A percentile compares a stretch with the other conserved stretches of the same genome.
These are phyloP conservation scores for Meredithiella fracta DNA, from an alignment of 2,329 filamentous ascomycete species.

Conservation along the genomic window DNA sequence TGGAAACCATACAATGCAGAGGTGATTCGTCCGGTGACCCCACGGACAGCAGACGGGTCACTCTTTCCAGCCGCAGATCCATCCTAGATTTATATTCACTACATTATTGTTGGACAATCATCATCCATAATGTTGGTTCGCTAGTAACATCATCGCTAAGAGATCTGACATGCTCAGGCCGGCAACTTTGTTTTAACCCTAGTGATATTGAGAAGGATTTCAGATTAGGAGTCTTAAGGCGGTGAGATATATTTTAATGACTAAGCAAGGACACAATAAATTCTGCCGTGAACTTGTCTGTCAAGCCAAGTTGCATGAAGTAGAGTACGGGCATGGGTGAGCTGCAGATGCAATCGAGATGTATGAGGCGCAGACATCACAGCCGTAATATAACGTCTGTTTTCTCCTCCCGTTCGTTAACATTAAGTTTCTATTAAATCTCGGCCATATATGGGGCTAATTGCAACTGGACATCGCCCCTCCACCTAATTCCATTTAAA, in stretches of 20 bases:
- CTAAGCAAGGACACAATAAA: background rate
- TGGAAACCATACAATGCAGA: background rate
- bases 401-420: background rate
- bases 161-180: background rate
- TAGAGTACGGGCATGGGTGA: background rate
- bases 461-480: background rate
- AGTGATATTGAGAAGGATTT: background rate
- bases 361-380: background rate
- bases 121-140: background rate
- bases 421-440: background rate
- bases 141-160: background rate
- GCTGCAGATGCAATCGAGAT: background rate
- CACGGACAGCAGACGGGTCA: too few relatives aligned
- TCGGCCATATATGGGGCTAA: background rate
- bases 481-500: background rate
- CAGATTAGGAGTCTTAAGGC: background rate
- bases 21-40: background rate
- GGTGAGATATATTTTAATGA: slow-evolving; percentile 2
- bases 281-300: background rate
- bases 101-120: background rate
- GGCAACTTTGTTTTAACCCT: background rate
- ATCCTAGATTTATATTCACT: too few relatives aligned
- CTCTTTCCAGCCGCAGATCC: too few relatives aligned
- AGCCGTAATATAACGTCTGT: background rate
- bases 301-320: slow-evolving; percentile 10